Percentiles rank a stretch among this genome's conserved stretches.
Evolutionary conservation across 345 rosid genomes (phyloP).

Genomic region (Hypericum perforatum): DNA sequence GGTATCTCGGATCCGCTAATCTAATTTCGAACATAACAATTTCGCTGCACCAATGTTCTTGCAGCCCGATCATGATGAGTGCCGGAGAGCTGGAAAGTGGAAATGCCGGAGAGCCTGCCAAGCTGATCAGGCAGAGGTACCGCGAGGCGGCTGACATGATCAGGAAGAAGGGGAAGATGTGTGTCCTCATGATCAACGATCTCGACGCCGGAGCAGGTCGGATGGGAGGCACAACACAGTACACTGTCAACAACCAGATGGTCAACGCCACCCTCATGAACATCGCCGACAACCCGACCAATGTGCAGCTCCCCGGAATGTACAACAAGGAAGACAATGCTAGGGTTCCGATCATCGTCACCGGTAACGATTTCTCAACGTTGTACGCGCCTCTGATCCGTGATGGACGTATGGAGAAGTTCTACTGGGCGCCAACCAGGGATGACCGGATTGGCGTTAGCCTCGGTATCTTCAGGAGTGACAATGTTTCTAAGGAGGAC

Average conservation of each 20-base stretch:
- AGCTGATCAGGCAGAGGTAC: slow-evolving; percentile 8
- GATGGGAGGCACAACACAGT: slow-evolving; percentile 1
- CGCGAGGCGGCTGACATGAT: slow-evolving; percentile 3
- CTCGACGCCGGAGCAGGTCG: slow-evolving; percentile 7
- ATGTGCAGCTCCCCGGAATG: slow-evolving; percentile 6
- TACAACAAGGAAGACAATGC: slow-evolving; percentile 5
- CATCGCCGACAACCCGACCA: slow-evolving; percentile 3
- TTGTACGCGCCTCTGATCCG: slow-evolving; percentile 1
- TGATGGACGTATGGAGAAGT: slow-evolving; percentile 7
- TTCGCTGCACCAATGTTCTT: neutral
- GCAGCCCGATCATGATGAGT: slow-evolving; percentile 5
- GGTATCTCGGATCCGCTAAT: neutral
- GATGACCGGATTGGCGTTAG: neutral
- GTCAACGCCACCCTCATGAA: slow-evolving; percentile 8
- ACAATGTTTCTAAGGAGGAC: neutral
- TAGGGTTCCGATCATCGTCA: slow-evolving; percentile 1
- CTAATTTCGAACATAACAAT: neutral
- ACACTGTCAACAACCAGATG: slow-evolving; percentile 8
- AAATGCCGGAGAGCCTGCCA: slow-evolving; percentile 6
- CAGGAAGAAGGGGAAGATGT: slow-evolving; percentile 5
- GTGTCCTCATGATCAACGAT: slow-evolving; percentile 3
- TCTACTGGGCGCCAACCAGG: slow-evolving; percentile 4
- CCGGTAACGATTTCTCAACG: slow-evolving; percentile 1
- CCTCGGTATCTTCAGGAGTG: slow-evolving; percentile 1
- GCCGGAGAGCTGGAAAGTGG: slow-evolving; percentile 5